phyloP scores from a whole-genome alignment of 2,329 filamentous ascomycete species.

The Trichothecium sympodiale region DNA sequence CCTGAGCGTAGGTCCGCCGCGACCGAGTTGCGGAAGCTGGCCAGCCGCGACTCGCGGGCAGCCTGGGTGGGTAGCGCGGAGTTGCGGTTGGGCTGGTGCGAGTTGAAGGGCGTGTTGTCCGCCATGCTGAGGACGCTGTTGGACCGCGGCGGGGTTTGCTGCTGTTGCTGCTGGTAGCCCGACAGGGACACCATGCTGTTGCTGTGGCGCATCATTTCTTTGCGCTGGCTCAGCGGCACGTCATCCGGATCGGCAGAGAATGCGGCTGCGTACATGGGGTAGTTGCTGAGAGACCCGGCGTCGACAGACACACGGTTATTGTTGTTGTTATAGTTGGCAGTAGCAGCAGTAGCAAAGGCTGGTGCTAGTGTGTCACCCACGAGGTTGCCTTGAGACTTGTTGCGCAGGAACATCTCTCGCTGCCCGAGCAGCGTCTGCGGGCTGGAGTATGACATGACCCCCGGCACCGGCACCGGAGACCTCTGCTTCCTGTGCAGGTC shows the following conservation, averaged over 20 bases:
- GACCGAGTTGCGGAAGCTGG: slow-evolving; percentile 56
- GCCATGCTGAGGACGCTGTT: neutral
- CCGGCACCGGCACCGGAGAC: slow-evolving; percentile 25
- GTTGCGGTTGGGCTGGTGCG: slow-evolving; percentile 40
- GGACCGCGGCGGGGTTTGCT: neutral
- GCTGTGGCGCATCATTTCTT: slow-evolving; percentile 44
- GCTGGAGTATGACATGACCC: slow-evolving; percentile 37
- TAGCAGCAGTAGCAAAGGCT: too few species aligned
- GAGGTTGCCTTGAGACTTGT: slow-evolving; percentile 34
- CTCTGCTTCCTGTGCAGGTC: neutral
- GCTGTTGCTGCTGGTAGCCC: slow-evolving; percentile 5
- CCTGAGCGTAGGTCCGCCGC: slow-evolving; percentile 46
- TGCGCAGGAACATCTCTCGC: slow-evolving; percentile 42
- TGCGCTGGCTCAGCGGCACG: slow-evolving; percentile 59
- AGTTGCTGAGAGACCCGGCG: slow-evolving; percentile 27
- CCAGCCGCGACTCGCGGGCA: slow-evolving; percentile 47
- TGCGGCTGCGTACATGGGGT: slow-evolving; percentile 17
- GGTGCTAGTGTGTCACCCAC: slow-evolving; percentile 11
- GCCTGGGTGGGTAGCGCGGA: slow-evolving; percentile 29
- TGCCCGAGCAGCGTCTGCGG: slow-evolving; percentile 45
- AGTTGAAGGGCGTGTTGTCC: slow-evolving; percentile 29
- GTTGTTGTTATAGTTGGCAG: too few species aligned
- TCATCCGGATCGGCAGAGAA: slow-evolving; percentile 46
- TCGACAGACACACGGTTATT: slow-evolving; percentile 26
- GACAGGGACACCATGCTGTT: slow-evolving; percentile 27